Percentiles rank a stretch among this genome's conserved stretches.
phyloP scores from a whole-genome alignment of 139 green algal species.

The Tetradesmus lagerheimii region DNA sequence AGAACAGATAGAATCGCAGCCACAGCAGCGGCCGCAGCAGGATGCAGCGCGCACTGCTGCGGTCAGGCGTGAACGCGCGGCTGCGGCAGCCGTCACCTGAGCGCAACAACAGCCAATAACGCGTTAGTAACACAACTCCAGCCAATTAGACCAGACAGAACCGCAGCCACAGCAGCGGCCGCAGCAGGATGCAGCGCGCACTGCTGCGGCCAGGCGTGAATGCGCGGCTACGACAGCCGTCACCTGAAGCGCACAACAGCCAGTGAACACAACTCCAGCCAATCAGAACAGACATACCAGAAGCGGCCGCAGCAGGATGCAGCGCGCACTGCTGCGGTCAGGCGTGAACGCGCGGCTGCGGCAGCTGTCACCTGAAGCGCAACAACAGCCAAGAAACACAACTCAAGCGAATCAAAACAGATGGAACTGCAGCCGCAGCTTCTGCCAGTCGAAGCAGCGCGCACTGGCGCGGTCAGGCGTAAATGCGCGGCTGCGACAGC shows the following conservation, averaged over 20 bases:
- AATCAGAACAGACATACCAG: too few relatives aligned
- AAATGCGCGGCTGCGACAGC: slow-evolving; percentile 84
- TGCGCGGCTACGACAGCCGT: slow-evolving; percentile 77
- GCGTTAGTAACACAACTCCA: too few relatives aligned
- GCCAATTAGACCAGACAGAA: too few relatives aligned
- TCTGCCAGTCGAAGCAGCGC: slow-evolving; percentile 86
- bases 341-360: slow-evolving; percentile 76
- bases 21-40: too few relatives aligned
- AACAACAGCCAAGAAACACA: too few relatives aligned
- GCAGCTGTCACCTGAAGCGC: slow-evolving; percentile 75
- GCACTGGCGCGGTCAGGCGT: slow-evolving; percentile 58
- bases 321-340: too few relatives aligned
- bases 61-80: slow-evolving; percentile 71
- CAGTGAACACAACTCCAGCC: too few relatives aligned
- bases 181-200: slow-evolving; percentile 63
- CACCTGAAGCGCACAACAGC: slow-evolving; percentile 31
- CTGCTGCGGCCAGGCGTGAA: slow-evolving; percentile 68
- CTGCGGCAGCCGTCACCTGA: slow-evolving; percentile 77
- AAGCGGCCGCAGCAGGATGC: too few relatives aligned
- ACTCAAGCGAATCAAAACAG: too few relatives aligned
- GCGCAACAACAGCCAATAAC: too few relatives aligned
- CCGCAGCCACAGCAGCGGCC: too few relatives aligned
- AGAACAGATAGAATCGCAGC: too few relatives aligned
- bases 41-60: slow-evolving; percentile 58
- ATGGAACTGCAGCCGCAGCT: slow-evolving; percentile 81